phyloP scores from a whole-genome alignment of 1,284 basidiomycete genomes.

The Naganishia albida region DNA sequence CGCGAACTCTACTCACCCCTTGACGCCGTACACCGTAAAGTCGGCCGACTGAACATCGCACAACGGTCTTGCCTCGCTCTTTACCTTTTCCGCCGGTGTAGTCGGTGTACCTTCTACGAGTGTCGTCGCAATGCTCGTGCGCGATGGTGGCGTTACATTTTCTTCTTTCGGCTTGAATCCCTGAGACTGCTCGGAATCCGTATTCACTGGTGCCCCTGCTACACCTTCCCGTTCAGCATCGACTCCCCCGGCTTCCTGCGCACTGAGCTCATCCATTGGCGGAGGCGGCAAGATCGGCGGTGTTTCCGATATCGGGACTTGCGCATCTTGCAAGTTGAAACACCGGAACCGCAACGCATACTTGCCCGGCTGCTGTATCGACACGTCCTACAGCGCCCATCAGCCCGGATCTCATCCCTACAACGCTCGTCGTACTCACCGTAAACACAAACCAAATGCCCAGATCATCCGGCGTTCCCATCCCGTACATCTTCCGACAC shows the following conservation, averaged over 20 bases:
- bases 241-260: background rate
- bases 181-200: background rate
- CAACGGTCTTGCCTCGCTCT: background rate
- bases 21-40: conserved; percentile 15
- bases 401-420: background rate
- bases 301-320: background rate
- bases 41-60: background rate
- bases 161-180: background rate
- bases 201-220: background rate
- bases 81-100: background rate
- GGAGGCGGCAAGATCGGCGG: background rate
- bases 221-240: background rate
- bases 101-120: background rate
- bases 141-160: background rate
- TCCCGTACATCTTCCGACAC: conserved; percentile 22
- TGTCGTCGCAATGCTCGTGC: background rate
- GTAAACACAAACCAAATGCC: conserved; percentile 22
- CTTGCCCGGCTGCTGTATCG: conserved; percentile 7
- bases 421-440: background rate
- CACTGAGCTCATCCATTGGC: background rate
- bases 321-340: conserved; percentile 7
- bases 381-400: conserved; percentile 3
- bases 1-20: conserved; percentile 17
- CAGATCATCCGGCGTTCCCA: conserved; percentile 13
- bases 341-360: conserved; percentile 20